Evolutionary conservation across 768 basidiomycete genomes (phyloP).

Genomic region (Mycena filopes): DNA sequence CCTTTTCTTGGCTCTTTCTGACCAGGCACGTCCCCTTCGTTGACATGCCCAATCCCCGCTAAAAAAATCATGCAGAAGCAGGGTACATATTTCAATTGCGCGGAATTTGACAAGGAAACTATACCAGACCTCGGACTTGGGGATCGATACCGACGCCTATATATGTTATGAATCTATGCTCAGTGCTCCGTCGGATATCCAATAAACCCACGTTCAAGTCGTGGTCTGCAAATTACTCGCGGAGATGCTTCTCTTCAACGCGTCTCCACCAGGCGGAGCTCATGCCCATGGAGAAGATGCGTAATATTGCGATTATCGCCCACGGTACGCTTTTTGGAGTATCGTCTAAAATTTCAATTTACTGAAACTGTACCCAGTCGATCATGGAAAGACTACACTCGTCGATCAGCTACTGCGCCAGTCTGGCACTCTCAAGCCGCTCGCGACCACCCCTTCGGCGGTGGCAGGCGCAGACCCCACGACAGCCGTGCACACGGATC

Average conservation of each 20-base stretch:
- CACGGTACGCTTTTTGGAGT: conserved; percentile 49
- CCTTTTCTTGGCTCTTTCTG: neutral
- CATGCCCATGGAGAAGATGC: conserved; percentile 51
- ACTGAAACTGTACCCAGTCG: conserved; percentile 44
- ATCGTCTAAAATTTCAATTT: neutral
- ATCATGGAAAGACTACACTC: conserved; percentile 64
- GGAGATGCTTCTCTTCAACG: conserved; percentile 31
- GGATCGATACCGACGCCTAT: neutral
- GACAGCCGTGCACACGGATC: conserved; percentile 53
- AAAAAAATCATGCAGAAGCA: neutral
- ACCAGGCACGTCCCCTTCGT: neutral
- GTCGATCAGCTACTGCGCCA: conserved; percentile 63
- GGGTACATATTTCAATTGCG: neutral
- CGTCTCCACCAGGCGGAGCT: conserved; percentile 26
- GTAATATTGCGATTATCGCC: conserved; percentile 62
- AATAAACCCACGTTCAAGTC: neutral
- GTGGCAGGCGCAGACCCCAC: conserved; percentile 47
- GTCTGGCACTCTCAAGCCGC: conserved; percentile 56
- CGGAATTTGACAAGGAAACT: neutral
- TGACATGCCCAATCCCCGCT: neutral
- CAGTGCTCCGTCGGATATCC: conserved; percentile 22
- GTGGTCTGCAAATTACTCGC: conserved; percentile 1
- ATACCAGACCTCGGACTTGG: neutral
- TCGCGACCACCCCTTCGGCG: conserved; percentile 39
- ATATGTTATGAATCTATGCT: conserved; percentile 29